Evolutionary conservation across 257 asterid genomes (phyloP), one percentile per base, ranked within the genome.

Genomic region (Leptodermis oblonga): DNA sequence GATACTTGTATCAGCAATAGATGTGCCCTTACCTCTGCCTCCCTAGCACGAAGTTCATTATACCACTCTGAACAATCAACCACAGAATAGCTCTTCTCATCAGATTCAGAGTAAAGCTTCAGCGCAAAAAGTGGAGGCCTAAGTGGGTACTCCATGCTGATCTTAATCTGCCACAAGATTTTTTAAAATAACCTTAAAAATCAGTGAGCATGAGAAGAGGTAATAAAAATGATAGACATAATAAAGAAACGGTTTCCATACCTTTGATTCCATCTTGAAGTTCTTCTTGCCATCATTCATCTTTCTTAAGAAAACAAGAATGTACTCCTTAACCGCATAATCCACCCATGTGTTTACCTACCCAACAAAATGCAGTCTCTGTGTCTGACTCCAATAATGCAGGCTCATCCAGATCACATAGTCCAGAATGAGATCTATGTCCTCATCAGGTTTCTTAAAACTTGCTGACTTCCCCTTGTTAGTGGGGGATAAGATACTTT

Each of bases 41-140:
- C 97, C 87, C 91, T 81, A 60, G 97, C 94, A 69, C 97, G 86
- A 52, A 94, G 96, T 80, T 94, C 99, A 77, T 94, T 94, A 79
- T 81, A 86, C 85, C 87, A 87, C 77, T 82, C 84, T 1, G 93
- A 76, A 73, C 83, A 81, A 62, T 70, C 75, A 36, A 73, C 74
- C 81, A 76, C 84, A 11, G 79, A 77, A 65, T 72, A 72, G 73
- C 76, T 83, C 67, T 83, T 88, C 18, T 79, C 90, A 62, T 67
- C 82, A 9, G 61, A 68, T 36, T 82, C 80, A 55, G 79, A 70
- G 69, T 77, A 69, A 5, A 90, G 77, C 69, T 77, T 80, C 79
- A 91, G 79, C 20, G 73, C 74, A 70, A 89, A 86, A 61, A 76
- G 87, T 33, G 99, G 99, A 33, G 97, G 96, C 78, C 97, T 84